A percentile compares a stretch with the other conserved stretches of the same genome.
These are phyloP conservation scores for Gentiana straminea DNA, from an alignment of 257 asterid species.

Conservation along the genomic window DNA sequence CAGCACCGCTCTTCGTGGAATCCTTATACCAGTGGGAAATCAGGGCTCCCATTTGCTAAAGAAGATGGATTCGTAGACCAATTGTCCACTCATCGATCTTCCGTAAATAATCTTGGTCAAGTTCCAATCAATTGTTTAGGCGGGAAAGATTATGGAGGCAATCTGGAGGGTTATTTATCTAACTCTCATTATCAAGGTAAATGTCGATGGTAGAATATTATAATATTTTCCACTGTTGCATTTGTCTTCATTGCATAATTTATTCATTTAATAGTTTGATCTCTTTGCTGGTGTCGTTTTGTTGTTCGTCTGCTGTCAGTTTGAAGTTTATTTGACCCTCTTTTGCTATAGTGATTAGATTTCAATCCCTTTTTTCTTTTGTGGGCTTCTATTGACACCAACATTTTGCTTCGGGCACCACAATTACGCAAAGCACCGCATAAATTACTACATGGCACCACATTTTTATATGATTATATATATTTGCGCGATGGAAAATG, in stretches of 20 bases:
- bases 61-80: conserved; percentile 48
- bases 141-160: conserved; percentile 41
- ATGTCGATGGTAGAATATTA: background rate
- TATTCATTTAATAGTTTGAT: too few relatives aligned
- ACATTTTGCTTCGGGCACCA: too few relatives aligned
- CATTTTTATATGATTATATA: too few relatives aligned
- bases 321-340: too few relatives aligned
- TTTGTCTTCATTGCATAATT: background rate
- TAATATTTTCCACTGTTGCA: background rate
- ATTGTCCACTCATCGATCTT: conserved; percentile 27
- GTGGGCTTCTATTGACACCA: too few relatives aligned
- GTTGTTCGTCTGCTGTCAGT: too few relatives aligned
- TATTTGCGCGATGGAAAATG: too few relatives aligned
- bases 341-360: too few relatives aligned
- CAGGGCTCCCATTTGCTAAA: conserved; percentile 43
- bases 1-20: conserved; percentile 67
- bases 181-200: conserved; percentile 71
- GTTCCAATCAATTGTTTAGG: conserved; percentile 20
- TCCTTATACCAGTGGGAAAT: conserved; percentile 43
- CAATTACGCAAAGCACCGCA: too few relatives aligned
- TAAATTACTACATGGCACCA: too few relatives aligned
- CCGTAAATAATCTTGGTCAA: conserved; percentile 17
- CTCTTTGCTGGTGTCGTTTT: too few relatives aligned
- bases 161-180: conserved; percentile 44
- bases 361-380: too few relatives aligned